Evolutionary conservation across 192 early-diverging fungal genomes (phyloP), one percentile per base, ranked within the genome.

Genomic region (Chytriomyces confervae): DNA sequence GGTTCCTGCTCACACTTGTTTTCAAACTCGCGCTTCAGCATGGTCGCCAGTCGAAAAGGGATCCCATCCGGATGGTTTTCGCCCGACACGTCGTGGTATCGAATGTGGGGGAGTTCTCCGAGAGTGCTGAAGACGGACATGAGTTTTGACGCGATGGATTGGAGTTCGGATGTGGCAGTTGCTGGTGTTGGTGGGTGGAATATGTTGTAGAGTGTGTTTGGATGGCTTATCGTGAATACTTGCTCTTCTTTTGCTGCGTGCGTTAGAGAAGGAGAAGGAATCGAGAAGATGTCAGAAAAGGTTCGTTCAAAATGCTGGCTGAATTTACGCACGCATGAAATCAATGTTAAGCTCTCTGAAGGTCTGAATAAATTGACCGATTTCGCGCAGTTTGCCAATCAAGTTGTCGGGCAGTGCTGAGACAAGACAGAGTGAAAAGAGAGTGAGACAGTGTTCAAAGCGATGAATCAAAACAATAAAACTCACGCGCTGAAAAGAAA

Each of bases 61-160:
- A 88, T 64, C 23, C 76, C 79, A n/a, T 44, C 51, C 23, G 57
- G 57, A 61, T 61, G 57, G 5, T 70, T 23, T 86, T 75, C 91
- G 77, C 65, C 92, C 61, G 93, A 91, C 44, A 95, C 93, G 76
- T 95, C 91, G 80, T 93, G 91, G 70, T 94, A 98, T 64, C 97
- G 88, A 72, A 99, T 95, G 20, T 57, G 53, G 8, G 87, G 87
- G 13, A 36, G 18, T 48, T 89, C 85, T 13, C 73, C 84, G 7
- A 89, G 69, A 5, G 87, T 87, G 61, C 70, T 77, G 11, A 89
- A 69, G 7, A 89, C 65, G 9, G 85, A 86, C 27, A 81, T 44
- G 72, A 88, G 67, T 81, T 85, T 68, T 69, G 80, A 74, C 0
- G 85, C 76, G 5, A 81, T 80, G 8, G 51, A 66, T 50, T 69